Conservation (phyloP, 257 asterid genomes). For the Echites panduratus region DNA sequence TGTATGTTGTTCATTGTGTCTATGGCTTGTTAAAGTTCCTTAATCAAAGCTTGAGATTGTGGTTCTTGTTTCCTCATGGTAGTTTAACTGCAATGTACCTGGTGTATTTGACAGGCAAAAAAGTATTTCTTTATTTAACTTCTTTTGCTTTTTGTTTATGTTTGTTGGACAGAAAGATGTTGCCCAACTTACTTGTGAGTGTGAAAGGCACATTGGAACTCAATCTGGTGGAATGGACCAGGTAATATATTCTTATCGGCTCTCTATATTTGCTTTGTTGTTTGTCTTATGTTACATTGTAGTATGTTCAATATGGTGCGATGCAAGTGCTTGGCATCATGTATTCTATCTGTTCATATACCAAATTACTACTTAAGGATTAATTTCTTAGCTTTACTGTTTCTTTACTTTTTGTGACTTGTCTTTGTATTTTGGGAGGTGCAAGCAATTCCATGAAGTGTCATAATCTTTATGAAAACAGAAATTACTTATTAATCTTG, state of each 20-base stretch:
- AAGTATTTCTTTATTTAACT: not conserved
- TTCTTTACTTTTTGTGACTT: not conserved
- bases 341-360: not conserved
- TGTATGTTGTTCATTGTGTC: not conserved
- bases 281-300: not conserved
- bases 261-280: not conserved
- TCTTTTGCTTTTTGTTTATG: not conserved
- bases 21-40: not conserved
- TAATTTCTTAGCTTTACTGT: not conserved
- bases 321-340: not conserved
- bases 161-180: slow-evolving; percentile 67
- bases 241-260: slow-evolving; percentile 38
- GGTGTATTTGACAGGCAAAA: not conserved
- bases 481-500: not conserved
- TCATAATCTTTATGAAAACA: not conserved
- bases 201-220: slow-evolving; percentile 95
- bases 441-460: not conserved
- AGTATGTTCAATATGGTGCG: not conserved
- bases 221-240: slow-evolving; percentile 99
- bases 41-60: not conserved
- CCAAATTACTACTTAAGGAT: not conserved
- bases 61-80: not conserved
- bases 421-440: not conserved
- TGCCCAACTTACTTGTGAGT: slow-evolving; percentile 92
- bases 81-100: not conserved